Evolutionary conservation across 495 filamentous ascomycete genomes (phyloP).

Genomic region (Podospora bellae-mahoneyi): DNA sequence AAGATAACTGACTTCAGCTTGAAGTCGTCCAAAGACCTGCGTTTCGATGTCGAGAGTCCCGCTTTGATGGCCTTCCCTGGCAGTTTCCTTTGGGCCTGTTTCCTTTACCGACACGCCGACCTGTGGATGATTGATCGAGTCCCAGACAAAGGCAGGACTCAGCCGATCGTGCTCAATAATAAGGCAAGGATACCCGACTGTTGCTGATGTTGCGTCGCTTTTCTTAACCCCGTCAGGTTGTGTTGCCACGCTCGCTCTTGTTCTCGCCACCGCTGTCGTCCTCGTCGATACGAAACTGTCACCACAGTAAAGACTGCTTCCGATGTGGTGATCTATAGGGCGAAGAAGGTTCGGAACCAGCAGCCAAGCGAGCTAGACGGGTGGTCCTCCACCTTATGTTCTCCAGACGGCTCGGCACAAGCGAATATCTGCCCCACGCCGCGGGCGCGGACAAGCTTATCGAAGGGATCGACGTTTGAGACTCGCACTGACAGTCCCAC

Average conservation of each 20-base stretch:
- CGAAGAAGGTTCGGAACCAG: background rate
- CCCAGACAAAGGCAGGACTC: background rate
- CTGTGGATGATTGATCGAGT: background rate
- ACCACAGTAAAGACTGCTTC: background rate
- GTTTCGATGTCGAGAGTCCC: background rate
- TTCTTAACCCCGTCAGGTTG: background rate
- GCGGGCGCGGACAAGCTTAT: slow-evolving; percentile 15
- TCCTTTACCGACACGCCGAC: too few species aligned
- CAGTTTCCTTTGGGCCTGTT: too few species aligned
- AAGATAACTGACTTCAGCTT: background rate
- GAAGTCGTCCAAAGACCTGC: background rate
- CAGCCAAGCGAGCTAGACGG: slow-evolving; percentile 10
- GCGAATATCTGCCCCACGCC: slow-evolving; percentile 6
- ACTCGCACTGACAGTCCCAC: slow-evolving; percentile 34
- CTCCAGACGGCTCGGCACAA: background rate
- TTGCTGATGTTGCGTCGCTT: background rate
- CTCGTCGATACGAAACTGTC: background rate
- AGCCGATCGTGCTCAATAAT: background rate
- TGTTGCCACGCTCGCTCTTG: background rate
- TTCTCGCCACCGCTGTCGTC: background rate
- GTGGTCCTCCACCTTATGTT: slow-evolving; percentile 32
- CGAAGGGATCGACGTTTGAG: slow-evolving; percentile 37
- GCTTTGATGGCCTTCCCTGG: background rate
- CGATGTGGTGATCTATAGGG: background rate
- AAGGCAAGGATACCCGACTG: background rate